phyloP scores from a whole-genome alignment of 2,329 filamentous ascomycete species.

The Colletotrichum australisinense region DNA sequence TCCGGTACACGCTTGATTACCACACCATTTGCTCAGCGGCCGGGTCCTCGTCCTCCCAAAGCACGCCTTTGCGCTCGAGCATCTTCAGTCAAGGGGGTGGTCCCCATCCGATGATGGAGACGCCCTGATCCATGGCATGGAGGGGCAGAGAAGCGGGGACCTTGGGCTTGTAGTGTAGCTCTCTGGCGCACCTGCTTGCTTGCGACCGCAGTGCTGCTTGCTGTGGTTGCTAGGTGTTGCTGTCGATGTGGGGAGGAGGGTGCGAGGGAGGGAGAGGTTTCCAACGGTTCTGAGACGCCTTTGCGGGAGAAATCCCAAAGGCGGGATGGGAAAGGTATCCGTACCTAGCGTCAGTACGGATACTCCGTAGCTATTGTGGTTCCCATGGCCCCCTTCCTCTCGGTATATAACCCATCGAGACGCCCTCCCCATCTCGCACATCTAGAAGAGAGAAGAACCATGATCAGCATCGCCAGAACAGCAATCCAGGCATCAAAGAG shows the following conservation, averaged over 20 bases:
- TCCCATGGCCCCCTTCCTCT: background rate
- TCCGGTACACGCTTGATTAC: constrained; percentile 20
- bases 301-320: constrained; percentile 10
- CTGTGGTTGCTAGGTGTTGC: constrained; percentile 18
- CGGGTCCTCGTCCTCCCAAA: background rate
- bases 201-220: background rate
- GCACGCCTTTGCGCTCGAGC: background rate
- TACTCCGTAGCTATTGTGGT: background rate
- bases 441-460: background rate
- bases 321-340: background rate
- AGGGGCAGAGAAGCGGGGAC: constrained; percentile 2
- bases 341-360: no score
- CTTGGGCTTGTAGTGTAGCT: background rate
- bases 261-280: background rate
- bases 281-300: constrained; percentile 26
- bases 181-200: background rate
- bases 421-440: background rate
- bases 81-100: constrained; percentile 38
- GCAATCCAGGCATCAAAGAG: constrained; percentile 14
- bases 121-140: constrained; percentile 5
- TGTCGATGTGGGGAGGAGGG: background rate
- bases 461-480: constrained; percentile 28
- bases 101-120: constrained; percentile 44
- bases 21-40: constrained; percentile 33
- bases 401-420: constrained; percentile 24